A percentile compares a stretch with the other conserved stretches of the same genome.
Conservation (phyloP, 2,329 filamentous ascomycete genomes). For the Penicillium italicum region DNA sequence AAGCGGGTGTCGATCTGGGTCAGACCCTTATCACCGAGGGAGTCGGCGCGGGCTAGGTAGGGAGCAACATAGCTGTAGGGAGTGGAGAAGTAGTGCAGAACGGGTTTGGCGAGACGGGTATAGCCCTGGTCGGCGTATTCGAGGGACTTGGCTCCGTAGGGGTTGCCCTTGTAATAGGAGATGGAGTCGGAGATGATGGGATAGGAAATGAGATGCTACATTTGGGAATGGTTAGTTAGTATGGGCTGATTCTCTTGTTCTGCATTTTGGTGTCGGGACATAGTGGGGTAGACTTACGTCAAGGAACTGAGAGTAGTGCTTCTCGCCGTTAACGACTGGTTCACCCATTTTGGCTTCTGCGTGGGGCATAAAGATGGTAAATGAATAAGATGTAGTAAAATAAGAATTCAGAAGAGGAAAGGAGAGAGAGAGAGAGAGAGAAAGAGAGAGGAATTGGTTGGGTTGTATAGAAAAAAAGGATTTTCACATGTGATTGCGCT, state of each 20-base stretch:
- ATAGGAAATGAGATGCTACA: slow-evolving; percentile 77
- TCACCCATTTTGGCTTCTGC: slow-evolving; percentile 45
- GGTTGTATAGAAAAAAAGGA: slow-evolving; percentile 8
- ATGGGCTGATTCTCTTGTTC: not conserved
- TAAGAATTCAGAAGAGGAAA: not conserved
- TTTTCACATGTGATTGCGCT: slow-evolving; percentile 28
- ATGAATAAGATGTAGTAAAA: not conserved
- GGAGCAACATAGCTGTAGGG: slow-evolving; percentile 80
- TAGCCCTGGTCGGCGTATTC: slow-evolving; percentile 72
- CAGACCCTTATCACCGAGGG: slow-evolving; percentile 69
- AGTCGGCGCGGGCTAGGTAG: slow-evolving; percentile 78
- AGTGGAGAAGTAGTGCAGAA: slow-evolving; percentile 72
- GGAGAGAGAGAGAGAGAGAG: not conserved
- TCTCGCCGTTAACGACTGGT: slow-evolving; percentile 50
- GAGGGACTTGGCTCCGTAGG: slow-evolving; percentile 78
- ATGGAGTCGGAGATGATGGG: slow-evolving; percentile 78
- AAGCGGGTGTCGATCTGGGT: slow-evolving; percentile 66
- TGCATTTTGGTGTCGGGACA: not conserved
- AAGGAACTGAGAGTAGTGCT: slow-evolving; percentile 48
- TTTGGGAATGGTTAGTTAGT: slow-evolving; percentile 20
- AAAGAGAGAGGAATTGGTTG: slow-evolving; percentile 1
- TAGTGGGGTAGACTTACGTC: slow-evolving; percentile 31
- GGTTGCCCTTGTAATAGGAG: slow-evolving; percentile 73
- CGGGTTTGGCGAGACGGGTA: slow-evolving; percentile 69
- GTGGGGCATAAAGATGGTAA: slow-evolving; percentile 46